These are phyloP conservation scores for Fusarium poae DNA, from an alignment of 2,329 filamentous ascomycete species.

Conservation along the genomic window DNA sequence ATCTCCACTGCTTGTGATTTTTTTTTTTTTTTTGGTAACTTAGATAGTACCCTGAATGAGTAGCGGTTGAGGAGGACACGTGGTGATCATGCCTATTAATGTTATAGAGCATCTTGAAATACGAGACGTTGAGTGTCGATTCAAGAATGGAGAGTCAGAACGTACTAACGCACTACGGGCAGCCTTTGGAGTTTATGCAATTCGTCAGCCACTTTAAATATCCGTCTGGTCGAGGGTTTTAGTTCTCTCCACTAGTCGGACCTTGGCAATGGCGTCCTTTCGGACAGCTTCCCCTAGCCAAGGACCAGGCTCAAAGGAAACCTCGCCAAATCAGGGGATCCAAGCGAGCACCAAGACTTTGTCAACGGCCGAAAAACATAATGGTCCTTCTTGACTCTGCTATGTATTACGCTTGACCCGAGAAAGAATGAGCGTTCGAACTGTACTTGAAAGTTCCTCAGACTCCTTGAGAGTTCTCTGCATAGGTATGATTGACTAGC, in stretches of 20 bases:
- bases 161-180: slow-evolving; percentile 23
- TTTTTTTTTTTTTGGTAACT: too few relatives aligned
- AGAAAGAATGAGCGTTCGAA: slow-evolving; percentile 1
- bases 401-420: slow-evolving; percentile 7
- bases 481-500: not conserved
- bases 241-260: slow-evolving; percentile 37
- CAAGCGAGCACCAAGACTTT: slow-evolving; percentile 27
- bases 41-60: not conserved
- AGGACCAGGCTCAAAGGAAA: slow-evolving; percentile 16
- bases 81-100: not conserved
- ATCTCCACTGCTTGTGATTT: slow-evolving; percentile 2
- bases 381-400: not conserved
- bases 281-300: slow-evolving; percentile 45
- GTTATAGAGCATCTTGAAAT: not conserved
- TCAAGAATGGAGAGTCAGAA: slow-evolving; percentile 33
- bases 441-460: not conserved
- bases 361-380: slow-evolving; percentile 42
- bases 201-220: slow-evolving; percentile 43
- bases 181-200: slow-evolving; percentile 40
- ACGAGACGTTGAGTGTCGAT: slow-evolving; percentile 16
- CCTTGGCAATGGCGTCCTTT: slow-evolving; percentile 41
- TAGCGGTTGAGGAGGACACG: not conserved
- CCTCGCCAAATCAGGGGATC: slow-evolving; percentile 34
- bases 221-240: slow-evolving; percentile 35
- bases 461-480: slow-evolving; percentile 1